Conservation (phyloP, 108 stramenopile species). For the Aurantiochytrium sp. region DNA sequence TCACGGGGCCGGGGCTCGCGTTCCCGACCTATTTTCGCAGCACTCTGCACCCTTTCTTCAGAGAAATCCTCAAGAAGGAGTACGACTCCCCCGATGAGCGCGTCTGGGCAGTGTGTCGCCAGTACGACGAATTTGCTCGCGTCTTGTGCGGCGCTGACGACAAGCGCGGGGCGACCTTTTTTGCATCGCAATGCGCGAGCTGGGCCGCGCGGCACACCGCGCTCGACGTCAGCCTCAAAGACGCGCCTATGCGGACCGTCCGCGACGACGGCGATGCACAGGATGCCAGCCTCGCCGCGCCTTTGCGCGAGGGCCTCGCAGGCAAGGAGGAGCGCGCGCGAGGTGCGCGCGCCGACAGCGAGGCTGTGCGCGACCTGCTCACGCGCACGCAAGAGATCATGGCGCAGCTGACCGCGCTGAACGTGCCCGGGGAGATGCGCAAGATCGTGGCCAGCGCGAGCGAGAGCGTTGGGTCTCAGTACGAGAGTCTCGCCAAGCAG, state of each 20-base stretch:
- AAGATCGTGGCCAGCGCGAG: not conserved
- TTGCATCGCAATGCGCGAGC: slow-evolving; percentile 36
- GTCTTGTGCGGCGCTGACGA: slow-evolving; percentile 71
- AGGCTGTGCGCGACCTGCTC: not conserved
- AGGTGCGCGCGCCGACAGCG: not conserved
- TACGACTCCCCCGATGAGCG: slow-evolving; percentile 77
- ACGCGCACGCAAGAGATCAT: not conserved
- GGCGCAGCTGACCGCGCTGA: not conserved
- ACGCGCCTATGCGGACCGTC: not conserved
- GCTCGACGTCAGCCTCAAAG: not conserved
- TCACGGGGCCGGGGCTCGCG: slow-evolving; percentile 38
- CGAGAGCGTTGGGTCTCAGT: not conserved
- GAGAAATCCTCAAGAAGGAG: slow-evolving; percentile 46
- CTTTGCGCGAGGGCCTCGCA: too few relatives aligned
- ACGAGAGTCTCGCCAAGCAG: not conserved
- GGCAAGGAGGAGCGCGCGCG: too few relatives aligned
- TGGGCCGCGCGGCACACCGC: not conserved
- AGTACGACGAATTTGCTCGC: slow-evolving; percentile 67
- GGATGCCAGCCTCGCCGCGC: too few relatives aligned
- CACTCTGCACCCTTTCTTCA: slow-evolving; percentile 62
- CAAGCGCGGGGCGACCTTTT: slow-evolving; percentile 64
- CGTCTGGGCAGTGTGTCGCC: slow-evolving; percentile 70
- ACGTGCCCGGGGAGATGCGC: not conserved
- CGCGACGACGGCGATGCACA: not conserved
- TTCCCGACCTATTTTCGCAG: slow-evolving; percentile 59